These are phyloP conservation scores for Arthrobotrys iridis DNA, from an alignment of 2,329 filamentous ascomycete genomes.

Conservation along the genomic window DNA sequence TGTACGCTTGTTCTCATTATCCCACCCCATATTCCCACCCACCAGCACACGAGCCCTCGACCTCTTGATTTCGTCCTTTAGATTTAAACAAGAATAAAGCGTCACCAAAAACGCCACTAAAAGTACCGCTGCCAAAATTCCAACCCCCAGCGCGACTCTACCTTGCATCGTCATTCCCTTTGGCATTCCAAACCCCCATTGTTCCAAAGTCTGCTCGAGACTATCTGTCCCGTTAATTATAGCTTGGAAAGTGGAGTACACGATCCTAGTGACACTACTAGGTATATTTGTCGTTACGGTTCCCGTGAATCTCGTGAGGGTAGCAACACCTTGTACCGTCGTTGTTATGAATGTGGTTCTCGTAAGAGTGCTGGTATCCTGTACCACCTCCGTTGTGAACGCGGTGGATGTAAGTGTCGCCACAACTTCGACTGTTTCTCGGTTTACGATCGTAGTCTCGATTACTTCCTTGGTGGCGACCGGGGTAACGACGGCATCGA, in stretches of 20 bases:
- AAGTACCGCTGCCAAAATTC: background rate
- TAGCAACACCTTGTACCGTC: conserved; percentile 5
- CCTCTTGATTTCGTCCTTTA: background rate
- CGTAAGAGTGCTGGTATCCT: no score
- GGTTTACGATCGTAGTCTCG: conserved; percentile 17
- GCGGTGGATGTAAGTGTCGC: conserved; percentile 1
- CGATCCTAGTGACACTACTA: conserved; percentile 19
- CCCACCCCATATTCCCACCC: conserved; percentile 21
- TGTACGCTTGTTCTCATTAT: background rate
- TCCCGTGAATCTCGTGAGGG: conserved; percentile 18
- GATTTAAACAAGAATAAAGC: background rate
- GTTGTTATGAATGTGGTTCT: conserved; percentile 1
- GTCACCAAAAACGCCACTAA: conserved; percentile 25
- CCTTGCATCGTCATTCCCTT: conserved; percentile 23
- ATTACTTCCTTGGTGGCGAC: conserved; percentile 26
- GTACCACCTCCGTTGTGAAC: no score
- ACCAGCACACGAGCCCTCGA: background rate
- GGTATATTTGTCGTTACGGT: conserved; percentile 25
- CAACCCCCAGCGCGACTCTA: conserved; percentile 18
- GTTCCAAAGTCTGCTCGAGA: conserved; percentile 16
- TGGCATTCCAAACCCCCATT: background rate
- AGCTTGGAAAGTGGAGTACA: conserved; percentile 21
- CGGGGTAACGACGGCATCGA: background rate
- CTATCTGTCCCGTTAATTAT: background rate
- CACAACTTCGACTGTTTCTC: conserved; percentile 7